Evolutionary conservation across 371 early-diverging fungal species (phyloP).

Genomic region (Phascolomyces articulosus): DNA sequence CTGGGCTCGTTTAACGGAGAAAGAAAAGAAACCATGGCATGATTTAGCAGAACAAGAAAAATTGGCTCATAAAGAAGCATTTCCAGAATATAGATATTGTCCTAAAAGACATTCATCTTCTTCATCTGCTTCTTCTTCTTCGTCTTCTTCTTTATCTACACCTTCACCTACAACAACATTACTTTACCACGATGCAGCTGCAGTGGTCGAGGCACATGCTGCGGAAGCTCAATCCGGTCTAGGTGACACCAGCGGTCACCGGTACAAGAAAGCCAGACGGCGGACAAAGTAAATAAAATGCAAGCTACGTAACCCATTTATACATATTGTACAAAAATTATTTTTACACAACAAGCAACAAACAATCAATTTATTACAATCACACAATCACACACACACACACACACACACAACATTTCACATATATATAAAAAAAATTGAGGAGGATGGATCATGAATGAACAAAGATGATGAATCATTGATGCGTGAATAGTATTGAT

Average conservation of each 20-base stretch:
- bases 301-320: neutral
- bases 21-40: constrained; percentile 54
- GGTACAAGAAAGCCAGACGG: constrained; percentile 27
- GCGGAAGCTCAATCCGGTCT: constrained; percentile 17
- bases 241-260: constrained; percentile 18
- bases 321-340: constrained; percentile 10
- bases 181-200: constrained; percentile 2
- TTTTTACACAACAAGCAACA: neutral
- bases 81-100: constrained; percentile 50
- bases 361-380: constrained; percentile 2
- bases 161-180: constrained; percentile 11
- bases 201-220: constrained; percentile 7
- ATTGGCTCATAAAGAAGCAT: constrained; percentile 49
- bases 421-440: neutral
- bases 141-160: constrained; percentile 12
- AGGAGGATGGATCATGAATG: too few relatives aligned
- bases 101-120: constrained; percentile 37
- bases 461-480: too few relatives aligned
- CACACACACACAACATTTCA: constrained; percentile 2
- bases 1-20: constrained; percentile 44
- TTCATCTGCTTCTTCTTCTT: constrained; percentile 17
- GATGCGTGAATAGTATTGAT: too few relatives aligned
- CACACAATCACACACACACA: constrained; percentile 14
- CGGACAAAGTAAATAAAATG: constrained; percentile 20
- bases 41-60: constrained; percentile 49